phyloP scores from a whole-genome alignment of 495 filamentous ascomycete genomes.

The Aspergillus sclerotiicarbonarius region DNA sequence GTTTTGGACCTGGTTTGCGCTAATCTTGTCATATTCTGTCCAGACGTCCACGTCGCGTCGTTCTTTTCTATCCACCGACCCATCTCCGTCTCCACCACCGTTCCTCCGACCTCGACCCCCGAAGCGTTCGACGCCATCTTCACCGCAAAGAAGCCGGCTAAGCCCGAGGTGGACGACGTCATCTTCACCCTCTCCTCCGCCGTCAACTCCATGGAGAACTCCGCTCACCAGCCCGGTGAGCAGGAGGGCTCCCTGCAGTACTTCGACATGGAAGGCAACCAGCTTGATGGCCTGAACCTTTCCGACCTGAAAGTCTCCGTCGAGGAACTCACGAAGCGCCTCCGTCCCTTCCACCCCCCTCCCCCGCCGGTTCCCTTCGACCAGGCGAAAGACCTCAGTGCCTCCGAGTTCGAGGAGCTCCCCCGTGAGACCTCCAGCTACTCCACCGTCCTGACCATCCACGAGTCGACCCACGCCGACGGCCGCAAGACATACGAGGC shows the following conservation, averaged over 20 bases:
- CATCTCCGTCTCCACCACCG: conserved; percentile 77
- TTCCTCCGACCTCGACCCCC: conserved; percentile 68
- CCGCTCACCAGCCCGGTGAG: conserved; percentile 46
- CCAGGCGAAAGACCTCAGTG: conserved; percentile 35
- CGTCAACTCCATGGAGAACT: conserved; percentile 67
- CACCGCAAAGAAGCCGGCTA: conserved; percentile 47
- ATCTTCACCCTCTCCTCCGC: conserved; percentile 74
- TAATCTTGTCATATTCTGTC: conserved; percentile 10
- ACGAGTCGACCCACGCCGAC: conserved; percentile 68
- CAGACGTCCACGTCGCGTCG: conserved; percentile 81
- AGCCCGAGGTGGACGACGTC: conserved; percentile 60
- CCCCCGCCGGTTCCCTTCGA: conserved; percentile 64
- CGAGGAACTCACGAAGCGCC: conserved; percentile 55
- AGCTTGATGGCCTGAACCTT: conserved; percentile 43
- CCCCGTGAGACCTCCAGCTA: conserved; percentile 54
- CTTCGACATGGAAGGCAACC: conserved; percentile 49
- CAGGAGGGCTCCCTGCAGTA: conserved; percentile 48
- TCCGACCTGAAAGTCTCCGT: conserved; percentile 44
- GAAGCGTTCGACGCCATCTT: conserved; percentile 83
- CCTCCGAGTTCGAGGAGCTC: conserved; percentile 21
- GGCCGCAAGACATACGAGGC: conserved; percentile 64
- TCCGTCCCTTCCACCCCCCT: conserved; percentile 75
- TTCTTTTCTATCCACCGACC: conserved; percentile 97
- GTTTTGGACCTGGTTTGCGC: neutral
- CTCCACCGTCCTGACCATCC: conserved; percentile 78